phyloP scores from a whole-genome alignment of 2,329 filamentous ascomycete genomes.

The Cercospora zeae-maydis region DNA sequence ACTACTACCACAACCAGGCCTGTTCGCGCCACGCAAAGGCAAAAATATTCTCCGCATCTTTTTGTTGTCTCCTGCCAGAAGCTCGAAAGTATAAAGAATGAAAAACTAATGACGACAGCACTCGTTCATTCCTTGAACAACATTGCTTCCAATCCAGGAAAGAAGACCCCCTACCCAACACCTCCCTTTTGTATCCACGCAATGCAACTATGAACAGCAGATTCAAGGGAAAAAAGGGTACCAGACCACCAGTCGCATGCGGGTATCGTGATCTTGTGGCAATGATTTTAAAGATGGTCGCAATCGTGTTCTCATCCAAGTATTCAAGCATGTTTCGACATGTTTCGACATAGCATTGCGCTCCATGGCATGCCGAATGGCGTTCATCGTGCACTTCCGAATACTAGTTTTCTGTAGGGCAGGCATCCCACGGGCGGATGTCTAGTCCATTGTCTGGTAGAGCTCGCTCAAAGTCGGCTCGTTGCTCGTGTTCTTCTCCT shows the following conservation, averaged over 20 bases:
- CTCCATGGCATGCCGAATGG: background rate
- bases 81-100: background rate
- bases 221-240: background rate
- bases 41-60: background rate
- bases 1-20: background rate
- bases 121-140: background rate
- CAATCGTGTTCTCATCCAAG: background rate
- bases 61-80: background rate
- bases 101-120: background rate
- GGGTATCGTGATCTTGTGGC: slow-evolving; percentile 2
- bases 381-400: background rate
- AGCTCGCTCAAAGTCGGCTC: slow-evolving; percentile 30
- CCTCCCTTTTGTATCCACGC: slow-evolving; percentile 14
- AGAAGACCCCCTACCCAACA: background rate
- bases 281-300: background rate
- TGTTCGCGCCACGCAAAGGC: background rate
- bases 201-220: slow-evolving; percentile 19
- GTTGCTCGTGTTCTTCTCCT: slow-evolving; percentile 24
- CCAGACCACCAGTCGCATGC: background rate
- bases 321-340: background rate
- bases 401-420: background rate
- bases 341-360: background rate
- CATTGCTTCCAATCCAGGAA: background rate
- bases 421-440: background rate
- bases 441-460: slow-evolving; percentile 31